Percentiles rank a stretch among this genome's conserved stretches.
These are phyloP conservation scores for Pyrenophora tritici-repentis DNA, from an alignment of 2,329 filamentous ascomycete genomes.

Conservation along the genomic window DNA sequence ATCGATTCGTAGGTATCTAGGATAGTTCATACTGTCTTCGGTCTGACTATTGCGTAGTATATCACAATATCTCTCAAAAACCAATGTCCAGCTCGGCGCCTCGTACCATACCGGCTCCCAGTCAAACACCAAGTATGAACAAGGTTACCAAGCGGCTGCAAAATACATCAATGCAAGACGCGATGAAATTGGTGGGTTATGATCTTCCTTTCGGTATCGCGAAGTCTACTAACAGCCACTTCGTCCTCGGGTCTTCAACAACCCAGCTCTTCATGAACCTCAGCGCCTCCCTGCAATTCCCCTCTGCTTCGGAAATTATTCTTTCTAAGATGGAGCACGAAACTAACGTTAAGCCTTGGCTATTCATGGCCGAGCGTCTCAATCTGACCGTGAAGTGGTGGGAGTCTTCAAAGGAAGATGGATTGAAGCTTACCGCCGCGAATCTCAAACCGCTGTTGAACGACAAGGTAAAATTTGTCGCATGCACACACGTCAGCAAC, in stretches of 20 bases:
- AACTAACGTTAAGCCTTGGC: constrained; percentile 76
- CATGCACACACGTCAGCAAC: constrained; percentile 75
- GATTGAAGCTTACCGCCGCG: constrained; percentile 62
- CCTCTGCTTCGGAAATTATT: constrained; percentile 66
- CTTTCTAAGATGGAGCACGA: constrained; percentile 77
- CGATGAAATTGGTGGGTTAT: constrained; percentile 64
- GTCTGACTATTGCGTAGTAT: constrained; percentile 51
- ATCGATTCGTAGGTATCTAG: constrained; percentile 62
- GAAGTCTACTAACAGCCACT: neutral
- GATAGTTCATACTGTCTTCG: neutral
- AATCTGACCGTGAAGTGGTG: constrained; percentile 73
- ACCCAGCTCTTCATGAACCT: constrained; percentile 79
- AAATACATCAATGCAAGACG: constrained; percentile 70
- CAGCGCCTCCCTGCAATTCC: constrained; percentile 38
- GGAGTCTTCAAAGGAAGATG: constrained; percentile 55
- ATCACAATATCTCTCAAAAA: constrained; percentile 66
- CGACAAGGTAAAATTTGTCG: constrained; percentile 68
- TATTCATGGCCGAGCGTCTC: constrained; percentile 66
- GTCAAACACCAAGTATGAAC: constrained; percentile 64
- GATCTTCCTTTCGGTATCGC: neutral
- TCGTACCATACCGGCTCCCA: constrained; percentile 65
- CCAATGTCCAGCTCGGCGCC: constrained; percentile 77
- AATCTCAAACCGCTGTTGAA: constrained; percentile 65
- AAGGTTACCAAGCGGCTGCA: constrained; percentile 68
- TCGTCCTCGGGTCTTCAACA: constrained; percentile 73